phyloP scores from a whole-genome alignment of 106 monocot species.

The Apostasia ramifera region DNA sequence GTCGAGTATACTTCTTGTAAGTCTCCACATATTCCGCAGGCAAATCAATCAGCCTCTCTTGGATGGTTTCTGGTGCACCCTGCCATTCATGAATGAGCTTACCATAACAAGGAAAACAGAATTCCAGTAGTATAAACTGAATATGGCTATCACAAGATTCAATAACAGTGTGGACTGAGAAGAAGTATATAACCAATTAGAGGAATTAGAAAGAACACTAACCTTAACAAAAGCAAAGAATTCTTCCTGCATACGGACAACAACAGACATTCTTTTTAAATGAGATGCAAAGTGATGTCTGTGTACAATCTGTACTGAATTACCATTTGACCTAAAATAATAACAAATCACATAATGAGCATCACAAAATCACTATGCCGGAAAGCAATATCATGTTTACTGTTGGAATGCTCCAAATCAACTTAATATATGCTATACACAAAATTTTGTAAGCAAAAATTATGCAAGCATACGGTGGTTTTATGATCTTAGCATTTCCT shows the following conservation, averaged over 20 bases:
- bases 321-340: slow-evolving; percentile 65
- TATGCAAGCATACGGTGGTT: no score
- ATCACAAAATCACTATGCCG: background rate
- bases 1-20: slow-evolving; percentile 94
- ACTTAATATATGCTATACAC: no score
- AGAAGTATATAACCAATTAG: no score
- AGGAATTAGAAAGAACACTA: slow-evolving; percentile 2
- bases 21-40: slow-evolving; percentile 80
- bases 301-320: slow-evolving; percentile 89
- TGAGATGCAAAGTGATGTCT: slow-evolving; percentile 98
- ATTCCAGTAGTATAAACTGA: background rate
- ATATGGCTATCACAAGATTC: no score
- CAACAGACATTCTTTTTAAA: slow-evolving; percentile 96
- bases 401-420: no score
- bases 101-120: slow-evolving; percentile 2
- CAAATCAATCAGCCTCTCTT: slow-evolving; percentile 71
- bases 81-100: slow-evolving; percentile 22
- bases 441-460: no score
- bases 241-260: slow-evolving; percentile 75
- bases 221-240: slow-evolving; percentile 95
- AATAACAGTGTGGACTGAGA: no score
- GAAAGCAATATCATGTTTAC: background rate
- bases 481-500: no score
- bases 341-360: background rate
- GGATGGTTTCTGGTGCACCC: slow-evolving; percentile 99